Evolutionary conservation across 306 rosid genomes (phyloP).

Genomic region (Ormosia semicastrata): DNA sequence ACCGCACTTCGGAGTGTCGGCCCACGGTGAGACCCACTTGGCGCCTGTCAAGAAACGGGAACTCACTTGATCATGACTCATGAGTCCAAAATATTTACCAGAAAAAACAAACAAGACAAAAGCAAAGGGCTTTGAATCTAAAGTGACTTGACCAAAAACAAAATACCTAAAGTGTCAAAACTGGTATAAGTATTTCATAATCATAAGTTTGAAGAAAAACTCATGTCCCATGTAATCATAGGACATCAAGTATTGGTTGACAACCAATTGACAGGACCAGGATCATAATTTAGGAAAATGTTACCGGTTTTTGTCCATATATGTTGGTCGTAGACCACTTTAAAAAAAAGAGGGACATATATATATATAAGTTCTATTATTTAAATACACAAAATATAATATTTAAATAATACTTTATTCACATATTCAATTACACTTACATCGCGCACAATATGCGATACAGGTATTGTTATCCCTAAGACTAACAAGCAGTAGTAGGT

Average conservation of each 20-base stretch:
- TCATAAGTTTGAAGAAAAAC: neutral
- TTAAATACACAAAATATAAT: too few relatives aligned
- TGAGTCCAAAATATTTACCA: neutral
- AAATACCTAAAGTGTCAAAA: neutral
- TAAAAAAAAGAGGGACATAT: too few relatives aligned
- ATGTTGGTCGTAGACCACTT: neutral
- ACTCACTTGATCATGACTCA: neutral
- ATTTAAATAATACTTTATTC: too few relatives aligned
- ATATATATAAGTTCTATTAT: too few relatives aligned
- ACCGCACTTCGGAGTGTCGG: constrained; percentile 9
- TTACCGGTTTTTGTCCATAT: constrained; percentile 1
- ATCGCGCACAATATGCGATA: too few relatives aligned
- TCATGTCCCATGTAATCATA: neutral
- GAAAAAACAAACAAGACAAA: neutral
- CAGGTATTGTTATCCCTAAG: too few relatives aligned
- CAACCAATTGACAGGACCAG: constrained; percentile 36
- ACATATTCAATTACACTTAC: too few relatives aligned
- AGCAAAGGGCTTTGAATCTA: neutral
- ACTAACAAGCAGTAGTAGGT: too few relatives aligned
- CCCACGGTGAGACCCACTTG: constrained; percentile 33
- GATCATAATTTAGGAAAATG: neutral
- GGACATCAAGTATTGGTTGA: constrained; percentile 18
- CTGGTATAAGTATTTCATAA: neutral
- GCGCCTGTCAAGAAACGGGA: constrained; percentile 8
- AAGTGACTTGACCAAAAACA: constrained; percentile 8